Evolutionary conservation across 345 rosid species (phyloP).

Genomic region (Populus tremula): DNA sequence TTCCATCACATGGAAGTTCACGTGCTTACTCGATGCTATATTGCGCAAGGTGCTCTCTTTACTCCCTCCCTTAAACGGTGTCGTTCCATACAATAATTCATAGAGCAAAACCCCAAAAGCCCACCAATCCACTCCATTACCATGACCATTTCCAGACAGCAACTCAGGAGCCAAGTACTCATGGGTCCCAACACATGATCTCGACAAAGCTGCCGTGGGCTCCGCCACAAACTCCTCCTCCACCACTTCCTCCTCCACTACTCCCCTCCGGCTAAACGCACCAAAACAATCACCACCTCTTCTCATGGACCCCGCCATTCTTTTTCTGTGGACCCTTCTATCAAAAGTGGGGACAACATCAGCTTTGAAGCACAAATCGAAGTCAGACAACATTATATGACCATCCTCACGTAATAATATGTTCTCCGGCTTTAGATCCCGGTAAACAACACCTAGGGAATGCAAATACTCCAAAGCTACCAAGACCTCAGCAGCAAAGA

Average conservation of each 20-base stretch:
- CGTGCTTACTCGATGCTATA: slow-evolving; percentile 57
- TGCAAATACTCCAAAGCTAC: slow-evolving; percentile 94
- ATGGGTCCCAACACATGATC: slow-evolving; percentile 94
- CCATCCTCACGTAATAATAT: slow-evolving; percentile 89
- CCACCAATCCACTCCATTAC: slow-evolving; percentile 98
- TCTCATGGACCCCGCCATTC: slow-evolving; percentile 39
- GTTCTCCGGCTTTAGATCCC: slow-evolving; percentile 94
- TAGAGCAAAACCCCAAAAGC: slow-evolving; percentile 76
- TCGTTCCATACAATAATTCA: slow-evolving; percentile 79
- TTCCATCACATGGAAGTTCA: slow-evolving; percentile 55
- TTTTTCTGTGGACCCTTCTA: background rate
- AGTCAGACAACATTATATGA: slow-evolving; percentile 97
- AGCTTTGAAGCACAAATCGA: slow-evolving; percentile 81
- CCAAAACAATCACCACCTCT: slow-evolving; percentile 45
- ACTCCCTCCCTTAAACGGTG: slow-evolving; percentile 74
- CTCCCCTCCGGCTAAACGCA: slow-evolving; percentile 60
- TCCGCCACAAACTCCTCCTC: slow-evolving; percentile 80
- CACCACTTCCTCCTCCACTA: slow-evolving; percentile 46
- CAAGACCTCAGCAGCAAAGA: slow-evolving; percentile 87
- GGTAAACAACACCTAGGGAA: slow-evolving; percentile 90
- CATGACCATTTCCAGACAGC: slow-evolving; percentile 86
- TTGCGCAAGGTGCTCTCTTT: slow-evolving; percentile 84
- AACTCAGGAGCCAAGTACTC: slow-evolving; percentile 95
- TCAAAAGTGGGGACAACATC: slow-evolving; percentile 81
- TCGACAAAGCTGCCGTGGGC: slow-evolving; percentile 80